phyloP scores from a whole-genome alignment of 352 stramenopile species.

The Phytophthora parvispora region DNA sequence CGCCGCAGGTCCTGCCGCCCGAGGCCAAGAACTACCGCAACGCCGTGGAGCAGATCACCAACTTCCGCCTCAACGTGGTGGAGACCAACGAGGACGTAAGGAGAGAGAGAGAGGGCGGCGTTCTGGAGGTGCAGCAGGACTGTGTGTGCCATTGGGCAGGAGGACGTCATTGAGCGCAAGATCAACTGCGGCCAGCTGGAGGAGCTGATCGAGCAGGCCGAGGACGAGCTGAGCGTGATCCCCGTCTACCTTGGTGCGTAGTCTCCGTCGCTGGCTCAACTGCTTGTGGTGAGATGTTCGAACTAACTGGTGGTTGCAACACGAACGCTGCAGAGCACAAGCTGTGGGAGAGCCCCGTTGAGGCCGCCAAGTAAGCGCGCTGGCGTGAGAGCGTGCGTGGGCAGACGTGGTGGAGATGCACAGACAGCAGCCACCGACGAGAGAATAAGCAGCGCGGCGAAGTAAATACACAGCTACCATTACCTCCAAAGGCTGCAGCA shows the following conservation, averaged over 20 bases:
- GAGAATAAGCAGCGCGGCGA: slow-evolving; percentile 2
- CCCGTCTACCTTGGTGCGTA: slow-evolving; percentile 87
- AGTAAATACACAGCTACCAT: slow-evolving; percentile 38
- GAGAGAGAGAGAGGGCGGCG: background rate
- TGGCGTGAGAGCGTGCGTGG: background rate
- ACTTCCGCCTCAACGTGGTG: slow-evolving; percentile 84
- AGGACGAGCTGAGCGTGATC: slow-evolving; percentile 89
- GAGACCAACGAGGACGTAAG: slow-evolving; percentile 79
- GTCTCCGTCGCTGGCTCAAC: background rate
- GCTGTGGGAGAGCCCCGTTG: slow-evolving; percentile 85
- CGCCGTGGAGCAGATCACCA: slow-evolving; percentile 89
- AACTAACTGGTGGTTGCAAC: slow-evolving; percentile 13
- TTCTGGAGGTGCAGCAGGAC: slow-evolving; percentile 24
- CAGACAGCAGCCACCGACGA: background rate
- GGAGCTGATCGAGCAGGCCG: slow-evolving; percentile 89
- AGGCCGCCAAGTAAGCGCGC: slow-evolving; percentile 37
- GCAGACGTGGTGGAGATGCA: slow-evolving; percentile 5
- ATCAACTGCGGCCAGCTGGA: slow-evolving; percentile 92
- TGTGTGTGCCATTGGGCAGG: slow-evolving; percentile 37
- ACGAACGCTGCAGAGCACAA: slow-evolving; percentile 74
- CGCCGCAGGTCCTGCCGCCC: slow-evolving; percentile 63
- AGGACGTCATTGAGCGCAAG: slow-evolving; percentile 83
- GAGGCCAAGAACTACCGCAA: slow-evolving; percentile 80
- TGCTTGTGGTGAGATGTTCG: background rate
- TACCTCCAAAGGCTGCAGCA: background rate